These are phyloP conservation scores for Kondoa subrosea DNA, from an alignment of 768 basidiomycete genomes.

Conservation along the genomic window DNA sequence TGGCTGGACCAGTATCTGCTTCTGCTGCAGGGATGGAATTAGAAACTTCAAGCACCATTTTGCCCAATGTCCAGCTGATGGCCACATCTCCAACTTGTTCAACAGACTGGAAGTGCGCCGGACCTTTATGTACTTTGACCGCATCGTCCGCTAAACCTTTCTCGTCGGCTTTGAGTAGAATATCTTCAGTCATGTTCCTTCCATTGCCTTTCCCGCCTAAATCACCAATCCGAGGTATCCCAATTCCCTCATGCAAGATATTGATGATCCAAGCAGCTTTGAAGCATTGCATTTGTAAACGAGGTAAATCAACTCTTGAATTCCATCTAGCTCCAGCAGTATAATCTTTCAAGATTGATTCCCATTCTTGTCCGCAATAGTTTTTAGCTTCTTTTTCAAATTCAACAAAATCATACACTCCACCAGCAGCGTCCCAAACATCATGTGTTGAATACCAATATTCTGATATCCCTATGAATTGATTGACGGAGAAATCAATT, in stretches of 20 bases:
- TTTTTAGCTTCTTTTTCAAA: conserved; percentile 81
- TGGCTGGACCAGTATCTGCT: not conserved
- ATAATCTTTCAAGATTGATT: conserved; percentile 53
- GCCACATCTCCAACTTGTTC: conserved; percentile 84
- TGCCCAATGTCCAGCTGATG: conserved; percentile 94
- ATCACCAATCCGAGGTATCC: conserved; percentile 77
- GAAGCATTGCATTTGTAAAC: conserved; percentile 96
- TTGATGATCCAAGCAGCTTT: conserved; percentile 98
- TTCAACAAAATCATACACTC: conserved; percentile 86
- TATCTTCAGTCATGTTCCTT: conserved; percentile 41
- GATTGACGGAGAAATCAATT: conserved; percentile 81
- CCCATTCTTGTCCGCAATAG: conserved; percentile 70
- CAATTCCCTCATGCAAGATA: conserved; percentile 87
- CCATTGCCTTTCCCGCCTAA: conserved; percentile 47
- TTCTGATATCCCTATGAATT: conserved; percentile 93
- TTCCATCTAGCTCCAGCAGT: conserved; percentile 39
- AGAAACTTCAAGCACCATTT: conserved; percentile 92
- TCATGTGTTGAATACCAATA: conserved; percentile 99
- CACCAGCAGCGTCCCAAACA: conserved; percentile 60
- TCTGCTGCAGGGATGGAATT: conserved; percentile 5
- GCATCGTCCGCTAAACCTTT: conserved; percentile 49
- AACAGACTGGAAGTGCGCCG: conserved; percentile 65
- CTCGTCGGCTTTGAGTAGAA: conserved; percentile 54
- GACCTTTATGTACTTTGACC: not conserved
- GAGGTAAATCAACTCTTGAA: conserved; percentile 58